phyloP scores from a whole-genome alignment of 164 flowering plant genomes.

The Tetrastigma voinierianum region DNA sequence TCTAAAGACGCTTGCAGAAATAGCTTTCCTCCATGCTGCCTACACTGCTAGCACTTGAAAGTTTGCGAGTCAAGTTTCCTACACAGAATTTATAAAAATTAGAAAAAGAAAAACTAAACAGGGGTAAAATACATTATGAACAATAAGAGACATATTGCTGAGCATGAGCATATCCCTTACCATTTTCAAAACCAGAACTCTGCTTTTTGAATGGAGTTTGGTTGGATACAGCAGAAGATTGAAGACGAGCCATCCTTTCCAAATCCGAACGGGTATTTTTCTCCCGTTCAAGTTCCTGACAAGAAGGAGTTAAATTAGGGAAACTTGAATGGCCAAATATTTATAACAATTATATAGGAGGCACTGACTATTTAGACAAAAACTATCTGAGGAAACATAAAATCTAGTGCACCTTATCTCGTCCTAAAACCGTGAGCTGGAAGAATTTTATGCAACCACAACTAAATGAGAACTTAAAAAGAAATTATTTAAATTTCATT shows the following conservation, averaged over 20 bases:
- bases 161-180: constrained; percentile 40
- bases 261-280: constrained; percentile 76
- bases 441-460: too few relatives aligned
- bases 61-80: constrained; percentile 69
- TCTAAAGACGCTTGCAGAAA: constrained; percentile 32
- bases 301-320: background rate
- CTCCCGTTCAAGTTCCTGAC: constrained; percentile 83
- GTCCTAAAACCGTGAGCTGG: too few relatives aligned
- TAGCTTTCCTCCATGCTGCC: constrained; percentile 96
- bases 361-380: too few relatives aligned
- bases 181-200: constrained; percentile 55
- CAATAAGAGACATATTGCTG: background rate
- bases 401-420: too few relatives aligned
- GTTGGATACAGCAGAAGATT: constrained; percentile 45
- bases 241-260: constrained; percentile 59
- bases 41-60: constrained; percentile 84
- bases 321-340: background rate
- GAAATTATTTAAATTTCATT: too few relatives aligned
- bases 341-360: background rate
- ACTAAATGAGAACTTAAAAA: too few relatives aligned
- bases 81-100: constrained; percentile 12
- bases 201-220: constrained; percentile 52
- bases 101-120: constrained; percentile 8
- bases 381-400: background rate
- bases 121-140: background rate